A percentile compares a stretch with the other conserved stretches of the same genome.
Evolutionary conservation across 1,139 yeast species (phyloP).

Genomic region (Hyphopichia khmerensis): DNA sequence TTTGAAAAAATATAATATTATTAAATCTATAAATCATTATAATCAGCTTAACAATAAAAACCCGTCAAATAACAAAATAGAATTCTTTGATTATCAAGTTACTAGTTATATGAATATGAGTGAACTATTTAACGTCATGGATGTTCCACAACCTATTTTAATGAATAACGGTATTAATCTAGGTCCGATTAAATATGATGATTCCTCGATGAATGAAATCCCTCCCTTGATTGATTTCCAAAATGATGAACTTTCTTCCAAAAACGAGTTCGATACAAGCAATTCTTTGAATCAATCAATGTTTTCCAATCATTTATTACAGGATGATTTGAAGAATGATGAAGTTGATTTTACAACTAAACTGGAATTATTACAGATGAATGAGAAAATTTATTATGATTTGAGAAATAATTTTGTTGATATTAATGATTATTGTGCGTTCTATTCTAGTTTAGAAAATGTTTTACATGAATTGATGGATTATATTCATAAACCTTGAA

Average conservation of each 20-base stretch:
- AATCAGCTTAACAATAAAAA: conserved; percentile 18
- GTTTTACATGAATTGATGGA: conserved; percentile 41
- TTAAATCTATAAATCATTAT: conserved; percentile 29
- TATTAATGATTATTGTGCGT: conserved; percentile 47
- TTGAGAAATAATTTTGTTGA: conserved; percentile 46
- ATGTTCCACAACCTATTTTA: conserved; percentile 40
- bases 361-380: conserved; percentile 31
- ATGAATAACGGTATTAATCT: conserved; percentile 3
- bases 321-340: conserved; percentile 6
- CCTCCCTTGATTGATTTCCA: conserved; percentile 7
- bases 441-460: conserved; percentile 43
- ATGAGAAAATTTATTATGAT: conserved; percentile 42
- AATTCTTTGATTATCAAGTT: conserved; percentile 42
- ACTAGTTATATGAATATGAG: conserved; percentile 40
- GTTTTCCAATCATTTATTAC: conserved; percentile 3
- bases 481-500: conserved; percentile 21
- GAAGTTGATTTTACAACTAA: conserved; percentile 3
- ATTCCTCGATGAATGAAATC: conserved; percentile 2
- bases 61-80: conserved; percentile 20
- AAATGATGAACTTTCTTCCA: conserved; percentile 1
- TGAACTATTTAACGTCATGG: conserved; percentile 43
- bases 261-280: background rate
- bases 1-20: conserved; percentile 34
- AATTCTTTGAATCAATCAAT: conserved; percentile 2
- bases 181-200: conserved; percentile 4